Conservation (phyloP, 73 alveolate genomes). For the Paramecium pentaurelia region DNA sequence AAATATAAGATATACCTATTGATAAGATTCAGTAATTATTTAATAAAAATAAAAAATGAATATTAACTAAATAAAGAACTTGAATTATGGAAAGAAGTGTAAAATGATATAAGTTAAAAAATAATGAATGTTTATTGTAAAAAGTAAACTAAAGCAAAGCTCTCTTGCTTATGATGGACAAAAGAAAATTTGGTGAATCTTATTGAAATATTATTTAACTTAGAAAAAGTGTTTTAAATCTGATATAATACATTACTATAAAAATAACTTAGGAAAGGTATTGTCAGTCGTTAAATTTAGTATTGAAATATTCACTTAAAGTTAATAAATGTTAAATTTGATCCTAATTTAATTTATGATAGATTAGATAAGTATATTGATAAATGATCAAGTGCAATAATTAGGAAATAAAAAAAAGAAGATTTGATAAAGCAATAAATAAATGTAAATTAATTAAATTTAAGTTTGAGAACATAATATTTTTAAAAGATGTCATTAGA, state of each 20-base stretch:
- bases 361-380: neutral
- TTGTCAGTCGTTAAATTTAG: neutral
- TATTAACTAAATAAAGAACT: neutral
- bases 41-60: neutral
- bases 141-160: neutral
- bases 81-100: neutral
- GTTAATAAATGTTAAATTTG: neutral
- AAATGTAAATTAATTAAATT: neutral
- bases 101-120: neutral
- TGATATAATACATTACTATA: neutral
- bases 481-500: neutral
- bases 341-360: neutral
- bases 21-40: neutral
- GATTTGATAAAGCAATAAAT: neutral
- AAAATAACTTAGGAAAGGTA: neutral
- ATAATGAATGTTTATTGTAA: neutral
- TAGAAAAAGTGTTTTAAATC: constrained; percentile 2
- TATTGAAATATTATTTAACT: neutral
- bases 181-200: constrained; percentile 8
- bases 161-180: neutral
- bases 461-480: neutral
- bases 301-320: neutral
- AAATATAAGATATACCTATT: neutral
- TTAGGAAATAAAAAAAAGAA: neutral
- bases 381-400: neutral